phyloP scores from a whole-genome alignment of 2,329 filamentous ascomycete genomes.

The Fonsecaea erecta region DNA sequence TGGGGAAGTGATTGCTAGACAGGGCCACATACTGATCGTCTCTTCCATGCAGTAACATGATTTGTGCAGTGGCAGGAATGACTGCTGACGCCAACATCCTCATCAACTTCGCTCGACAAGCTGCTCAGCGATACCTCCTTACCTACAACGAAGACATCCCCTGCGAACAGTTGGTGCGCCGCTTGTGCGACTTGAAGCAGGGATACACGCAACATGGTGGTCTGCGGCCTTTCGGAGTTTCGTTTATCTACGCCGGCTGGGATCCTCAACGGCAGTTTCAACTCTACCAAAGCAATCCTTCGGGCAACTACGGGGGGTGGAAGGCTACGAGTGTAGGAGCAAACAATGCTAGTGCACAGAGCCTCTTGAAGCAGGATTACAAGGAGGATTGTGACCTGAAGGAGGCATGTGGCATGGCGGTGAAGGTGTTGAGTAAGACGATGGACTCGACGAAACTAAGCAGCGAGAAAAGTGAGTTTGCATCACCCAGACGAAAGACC shows the following conservation, averaged over 20 bases:
- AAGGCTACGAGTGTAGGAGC: constrained; percentile 97
- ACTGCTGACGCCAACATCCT: constrained; percentile 99
- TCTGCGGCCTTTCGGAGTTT: constrained; percentile 95
- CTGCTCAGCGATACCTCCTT: constrained; percentile 94
- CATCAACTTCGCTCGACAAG: constrained; percentile 98
- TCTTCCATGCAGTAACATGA: constrained; percentile 83
- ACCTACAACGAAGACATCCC: constrained; percentile 99
- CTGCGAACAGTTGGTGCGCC: constrained; percentile 96
- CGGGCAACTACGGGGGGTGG: constrained; percentile 98
- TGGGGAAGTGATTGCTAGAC: background rate
- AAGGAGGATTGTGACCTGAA: constrained; percentile 97
- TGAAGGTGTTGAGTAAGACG: constrained; percentile 99
- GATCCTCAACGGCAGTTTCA: constrained; percentile 96
- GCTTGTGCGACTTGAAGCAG: constrained; percentile 97
- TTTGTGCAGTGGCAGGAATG: constrained; percentile 98
- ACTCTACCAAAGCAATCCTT: constrained; percentile 98
- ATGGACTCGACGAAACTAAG: constrained; percentile 99
- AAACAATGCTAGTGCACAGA: constrained; percentile 97
- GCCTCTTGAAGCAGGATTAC: constrained; percentile 97
- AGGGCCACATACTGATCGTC: background rate
- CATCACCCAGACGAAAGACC: background rate
- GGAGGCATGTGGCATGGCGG: constrained; percentile 94
- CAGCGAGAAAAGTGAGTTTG: constrained; percentile 90
- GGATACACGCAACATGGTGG: constrained; percentile 99
- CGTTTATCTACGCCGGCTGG: constrained; percentile 99